These are phyloP conservation scores for Bipolaris zeicola DNA, from an alignment of 2,329 filamentous ascomycete species.

Conservation along the genomic window DNA sequence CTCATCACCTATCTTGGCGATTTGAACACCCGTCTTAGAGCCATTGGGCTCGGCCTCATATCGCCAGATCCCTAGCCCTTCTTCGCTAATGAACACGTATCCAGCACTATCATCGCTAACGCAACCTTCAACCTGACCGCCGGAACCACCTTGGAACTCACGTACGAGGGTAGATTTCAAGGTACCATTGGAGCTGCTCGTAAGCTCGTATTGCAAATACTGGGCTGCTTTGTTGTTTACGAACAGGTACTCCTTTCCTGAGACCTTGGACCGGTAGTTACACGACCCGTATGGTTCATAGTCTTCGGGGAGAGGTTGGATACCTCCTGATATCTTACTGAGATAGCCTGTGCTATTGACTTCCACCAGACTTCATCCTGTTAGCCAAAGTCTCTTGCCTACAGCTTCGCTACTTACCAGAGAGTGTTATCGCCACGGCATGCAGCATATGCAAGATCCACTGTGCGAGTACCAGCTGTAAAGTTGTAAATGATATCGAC, in stretches of 20 bases:
- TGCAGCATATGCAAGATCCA: conserved; percentile 59
- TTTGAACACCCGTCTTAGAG: conserved; percentile 39
- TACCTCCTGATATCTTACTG: conserved; percentile 52
- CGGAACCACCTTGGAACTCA: conserved; percentile 58
- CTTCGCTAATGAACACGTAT: conserved; percentile 59
- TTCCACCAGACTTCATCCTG: conserved; percentile 53
- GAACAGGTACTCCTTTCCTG: conserved; percentile 59
- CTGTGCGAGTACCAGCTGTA: conserved; percentile 49
- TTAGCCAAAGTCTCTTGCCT: neutral
- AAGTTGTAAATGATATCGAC: conserved; percentile 61
- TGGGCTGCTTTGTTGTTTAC: conserved; percentile 61
- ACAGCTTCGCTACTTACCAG: conserved; percentile 51
- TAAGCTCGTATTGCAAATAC: conserved; percentile 61
- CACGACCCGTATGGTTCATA: conserved; percentile 60
- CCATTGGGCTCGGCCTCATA: conserved; percentile 58
- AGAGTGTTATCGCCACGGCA: conserved; percentile 60
- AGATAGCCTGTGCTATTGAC: conserved; percentile 56
- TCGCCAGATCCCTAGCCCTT: conserved; percentile 59
- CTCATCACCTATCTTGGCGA: conserved; percentile 55
- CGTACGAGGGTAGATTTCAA: conserved; percentile 57
- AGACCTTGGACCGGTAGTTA: conserved; percentile 56
- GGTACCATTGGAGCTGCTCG: conserved; percentile 47
- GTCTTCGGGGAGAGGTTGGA: conserved; percentile 53
- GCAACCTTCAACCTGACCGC: conserved; percentile 62
- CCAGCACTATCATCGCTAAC: conserved; percentile 59